These are phyloP conservation scores for Hymenoscyphus linearis DNA, from an alignment of 2,329 filamentous ascomycete genomes.

Conservation along the genomic window DNA sequence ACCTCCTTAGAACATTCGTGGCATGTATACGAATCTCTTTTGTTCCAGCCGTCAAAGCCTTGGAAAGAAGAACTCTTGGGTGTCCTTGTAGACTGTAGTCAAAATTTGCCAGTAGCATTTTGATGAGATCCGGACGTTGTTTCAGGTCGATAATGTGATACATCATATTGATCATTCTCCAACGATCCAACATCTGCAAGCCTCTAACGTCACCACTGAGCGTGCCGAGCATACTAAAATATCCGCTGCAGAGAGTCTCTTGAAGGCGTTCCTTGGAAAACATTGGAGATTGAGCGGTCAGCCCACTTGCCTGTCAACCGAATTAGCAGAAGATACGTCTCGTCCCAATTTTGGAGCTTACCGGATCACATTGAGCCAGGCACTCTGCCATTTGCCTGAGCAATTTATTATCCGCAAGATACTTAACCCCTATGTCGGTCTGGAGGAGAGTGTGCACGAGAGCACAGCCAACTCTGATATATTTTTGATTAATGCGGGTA, in stretches of 20 bases:
- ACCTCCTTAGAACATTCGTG: conserved; percentile 81
- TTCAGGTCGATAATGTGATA: conserved; percentile 94
- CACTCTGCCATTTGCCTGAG: conserved; percentile 93
- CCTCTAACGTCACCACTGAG: conserved; percentile 79
- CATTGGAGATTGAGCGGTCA: conserved; percentile 78
- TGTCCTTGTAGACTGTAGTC: conserved; percentile 88
- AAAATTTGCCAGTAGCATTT: conserved; percentile 81
- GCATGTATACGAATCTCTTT: conserved; percentile 89
- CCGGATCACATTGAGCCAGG: conserved; percentile 87
- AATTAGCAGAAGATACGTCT: conserved; percentile 16
- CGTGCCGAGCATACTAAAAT: conserved; percentile 87
- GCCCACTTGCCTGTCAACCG: conserved; percentile 52
- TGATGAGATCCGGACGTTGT: conserved; percentile 86
- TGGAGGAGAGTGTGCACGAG: conserved; percentile 82
- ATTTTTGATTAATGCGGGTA: conserved; percentile 89
- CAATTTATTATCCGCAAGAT: conserved; percentile 86
- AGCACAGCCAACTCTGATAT: conserved; percentile 83
- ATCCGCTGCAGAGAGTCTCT: conserved; percentile 85
- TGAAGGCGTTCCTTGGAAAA: conserved; percentile 81
- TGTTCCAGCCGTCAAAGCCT: conserved; percentile 84
- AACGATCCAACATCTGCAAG: conserved; percentile 83
- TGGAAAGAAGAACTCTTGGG: conserved; percentile 85
- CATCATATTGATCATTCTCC: conserved; percentile 99
- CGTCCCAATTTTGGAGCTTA: conserved; percentile 37
- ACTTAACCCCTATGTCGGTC: conserved; percentile 76